A percentile compares a stretch with the other conserved stretches of the same genome.
Conservation (phyloP, 345 rosid genomes). For the Geranium rotundifolium region DNA sequence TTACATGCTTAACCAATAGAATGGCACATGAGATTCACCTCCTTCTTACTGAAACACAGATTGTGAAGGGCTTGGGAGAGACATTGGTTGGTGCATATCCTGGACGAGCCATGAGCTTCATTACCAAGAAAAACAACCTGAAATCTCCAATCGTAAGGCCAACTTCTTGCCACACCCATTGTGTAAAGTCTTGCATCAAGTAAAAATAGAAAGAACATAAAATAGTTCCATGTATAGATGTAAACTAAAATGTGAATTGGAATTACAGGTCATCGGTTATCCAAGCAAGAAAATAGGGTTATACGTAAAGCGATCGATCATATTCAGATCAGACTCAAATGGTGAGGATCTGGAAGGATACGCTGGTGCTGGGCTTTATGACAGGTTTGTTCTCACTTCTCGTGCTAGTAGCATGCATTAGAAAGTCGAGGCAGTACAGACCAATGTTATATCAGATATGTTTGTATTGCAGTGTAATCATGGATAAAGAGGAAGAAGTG, state of each 20-base stretch:
- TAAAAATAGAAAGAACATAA: too few species aligned
- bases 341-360: conserved; percentile 99
- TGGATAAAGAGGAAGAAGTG: conserved; percentile 82
- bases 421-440: too few species aligned
- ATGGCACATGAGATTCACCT: not conserved
- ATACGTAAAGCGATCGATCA: conserved; percentile 82
- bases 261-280: conserved; percentile 69
- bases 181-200: not conserved
- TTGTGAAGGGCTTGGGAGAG: conserved; percentile 95
- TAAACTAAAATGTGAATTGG: conserved; percentile 1
- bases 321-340: conserved; percentile 94
- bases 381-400: conserved; percentile 38
- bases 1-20: not conserved
- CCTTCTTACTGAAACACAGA: conserved; percentile 26
- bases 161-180: not conserved
- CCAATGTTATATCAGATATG: not conserved
- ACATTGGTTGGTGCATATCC: conserved; percentile 99
- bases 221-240: not conserved
- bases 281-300: conserved; percentile 96
- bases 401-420: not conserved
- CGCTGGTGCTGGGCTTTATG: conserved; percentile 99
- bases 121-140: conserved; percentile 64
- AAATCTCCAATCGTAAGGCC: conserved; percentile 57
- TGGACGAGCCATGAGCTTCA: conserved; percentile 90
- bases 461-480: conserved; percentile 59